phyloP scores from a whole-genome alignment of 164 flowering plant genomes.

The Tinospora cordifolia region DNA sequence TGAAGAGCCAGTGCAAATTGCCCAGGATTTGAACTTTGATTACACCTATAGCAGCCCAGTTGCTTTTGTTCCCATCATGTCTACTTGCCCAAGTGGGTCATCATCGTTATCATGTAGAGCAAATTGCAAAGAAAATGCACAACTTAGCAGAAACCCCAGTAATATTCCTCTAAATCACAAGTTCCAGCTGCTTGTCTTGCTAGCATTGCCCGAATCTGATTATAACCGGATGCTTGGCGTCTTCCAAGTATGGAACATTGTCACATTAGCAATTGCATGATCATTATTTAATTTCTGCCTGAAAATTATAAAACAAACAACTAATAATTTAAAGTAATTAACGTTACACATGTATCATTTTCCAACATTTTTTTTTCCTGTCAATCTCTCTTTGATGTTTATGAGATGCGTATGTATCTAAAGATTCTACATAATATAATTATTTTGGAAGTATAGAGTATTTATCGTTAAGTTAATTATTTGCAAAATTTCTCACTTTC shows the following conservation, averaged over 20 bases:
- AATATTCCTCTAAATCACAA: slow-evolving; percentile 50
- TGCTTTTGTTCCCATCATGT: slow-evolving; percentile 48
- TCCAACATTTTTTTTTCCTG: not conserved
- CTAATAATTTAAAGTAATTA: too few relatives aligned
- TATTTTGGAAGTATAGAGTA: too few relatives aligned
- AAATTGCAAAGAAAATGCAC: slow-evolving; percentile 30
- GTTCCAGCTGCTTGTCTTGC: slow-evolving; percentile 40
- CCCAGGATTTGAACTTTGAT: slow-evolving; percentile 63
- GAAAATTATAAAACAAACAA: too few relatives aligned
- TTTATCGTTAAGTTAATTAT: too few relatives aligned
- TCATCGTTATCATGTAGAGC: slow-evolving; percentile 24
- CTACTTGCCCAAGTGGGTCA: slow-evolving; percentile 30
- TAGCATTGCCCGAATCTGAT: slow-evolving; percentile 70
- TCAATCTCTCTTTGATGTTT: too few relatives aligned
- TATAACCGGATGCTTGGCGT: slow-evolving; percentile 53
- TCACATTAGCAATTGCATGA: too few relatives aligned
- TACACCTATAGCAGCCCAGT: slow-evolving; percentile 61
- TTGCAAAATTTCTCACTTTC: too few relatives aligned
- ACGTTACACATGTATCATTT: not conserved
- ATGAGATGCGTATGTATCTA: too few relatives aligned
- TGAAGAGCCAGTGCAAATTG: slow-evolving; percentile 54
- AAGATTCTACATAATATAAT: too few relatives aligned
- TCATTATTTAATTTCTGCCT: too few relatives aligned
- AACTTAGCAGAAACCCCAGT: slow-evolving; percentile 15
- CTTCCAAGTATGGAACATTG: slow-evolving; percentile 44